phyloP scores from a whole-genome alignment of 352 stramenopile genomes.

The Globisporangium abappressorium region DNA sequence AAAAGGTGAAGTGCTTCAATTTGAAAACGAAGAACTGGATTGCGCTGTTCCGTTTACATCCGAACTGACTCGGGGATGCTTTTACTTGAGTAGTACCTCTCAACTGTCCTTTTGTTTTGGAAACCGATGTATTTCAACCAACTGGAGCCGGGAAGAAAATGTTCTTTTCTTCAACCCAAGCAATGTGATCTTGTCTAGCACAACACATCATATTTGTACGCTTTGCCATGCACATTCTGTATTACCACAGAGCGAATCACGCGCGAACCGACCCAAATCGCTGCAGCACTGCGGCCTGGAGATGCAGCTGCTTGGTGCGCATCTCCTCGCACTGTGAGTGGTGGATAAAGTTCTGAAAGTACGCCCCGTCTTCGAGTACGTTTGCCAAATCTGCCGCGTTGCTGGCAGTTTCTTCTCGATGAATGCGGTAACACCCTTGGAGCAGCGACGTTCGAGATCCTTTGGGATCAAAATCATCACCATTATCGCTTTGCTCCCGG shows the following conservation, averaged over 20 bases:
- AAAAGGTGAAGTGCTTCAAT: too few relatives aligned
- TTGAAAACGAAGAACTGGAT: too few relatives aligned
- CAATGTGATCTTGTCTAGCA: too few relatives aligned
- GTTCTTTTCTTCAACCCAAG: too few relatives aligned
- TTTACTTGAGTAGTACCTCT: too few relatives aligned
- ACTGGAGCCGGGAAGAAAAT: too few relatives aligned
- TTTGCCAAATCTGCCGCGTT: neutral
- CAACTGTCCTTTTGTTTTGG: too few relatives aligned
- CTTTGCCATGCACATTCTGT: neutral
- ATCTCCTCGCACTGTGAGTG: constrained; percentile 8
- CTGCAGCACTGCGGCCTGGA: constrained; percentile 8
- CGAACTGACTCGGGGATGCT: too few relatives aligned
- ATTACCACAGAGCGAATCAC: neutral
- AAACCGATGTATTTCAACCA: too few relatives aligned
- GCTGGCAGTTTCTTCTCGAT: neutral
- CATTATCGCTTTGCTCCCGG: neutral
- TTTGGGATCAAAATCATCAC: neutral
- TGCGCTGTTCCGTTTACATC: too few relatives aligned
- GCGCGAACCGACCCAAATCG: neutral
- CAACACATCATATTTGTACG: too few relatives aligned
- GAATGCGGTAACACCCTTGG: neutral
- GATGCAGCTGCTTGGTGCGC: neutral
- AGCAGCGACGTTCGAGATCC: neutral
- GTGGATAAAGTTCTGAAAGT: constrained; percentile 14
- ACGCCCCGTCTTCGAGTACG: neutral